These are phyloP conservation scores for Pseudogymnoascus sp. DNA, from an alignment of 2,329 filamentous ascomycete genomes.

Conservation along the genomic window DNA sequence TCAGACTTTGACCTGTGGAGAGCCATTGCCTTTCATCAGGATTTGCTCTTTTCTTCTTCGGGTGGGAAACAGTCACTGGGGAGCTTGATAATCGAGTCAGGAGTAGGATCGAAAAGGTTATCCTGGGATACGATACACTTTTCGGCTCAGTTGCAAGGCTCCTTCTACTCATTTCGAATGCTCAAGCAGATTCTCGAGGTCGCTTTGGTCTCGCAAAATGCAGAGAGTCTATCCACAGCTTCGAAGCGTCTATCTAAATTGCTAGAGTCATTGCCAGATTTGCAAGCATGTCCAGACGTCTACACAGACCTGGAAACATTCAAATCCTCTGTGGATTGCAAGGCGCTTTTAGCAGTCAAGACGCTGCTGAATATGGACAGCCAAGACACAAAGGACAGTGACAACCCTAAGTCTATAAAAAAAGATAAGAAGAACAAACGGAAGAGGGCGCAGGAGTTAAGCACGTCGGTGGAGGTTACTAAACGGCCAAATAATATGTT, in stretches of 20 bases:
- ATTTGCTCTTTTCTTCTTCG: slow-evolving; percentile 23
- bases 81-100: not conserved
- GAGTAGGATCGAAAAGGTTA: slow-evolving; percentile 13
- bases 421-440: slow-evolving; percentile 8
- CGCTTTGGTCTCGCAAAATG: not conserved
- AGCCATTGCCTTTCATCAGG: slow-evolving; percentile 24
- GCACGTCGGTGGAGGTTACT: not conserved
- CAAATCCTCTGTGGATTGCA: not conserved
- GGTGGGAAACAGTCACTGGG: slow-evolving; percentile 20
- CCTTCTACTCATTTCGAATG: slow-evolving; percentile 28
- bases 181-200: slow-evolving; percentile 26
- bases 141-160: slow-evolving; percentile 26
- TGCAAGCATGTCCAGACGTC: not conserved
- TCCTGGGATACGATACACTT: slow-evolving; percentile 29
- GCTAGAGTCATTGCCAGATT: not conserved
- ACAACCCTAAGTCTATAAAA: not conserved
- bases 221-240: not conserved
- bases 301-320: not conserved
- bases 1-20: slow-evolving; percentile 21
- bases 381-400: not conserved
- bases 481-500: slow-evolving; percentile 8
- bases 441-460: not conserved
- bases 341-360: not conserved
- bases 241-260: not conserved
- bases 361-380: not conserved